Evolutionary conservation across 768 basidiomycete species (phyloP), one percentile per base, ranked within the genome.

Genomic region (Rhizopogon sp.): DNA sequence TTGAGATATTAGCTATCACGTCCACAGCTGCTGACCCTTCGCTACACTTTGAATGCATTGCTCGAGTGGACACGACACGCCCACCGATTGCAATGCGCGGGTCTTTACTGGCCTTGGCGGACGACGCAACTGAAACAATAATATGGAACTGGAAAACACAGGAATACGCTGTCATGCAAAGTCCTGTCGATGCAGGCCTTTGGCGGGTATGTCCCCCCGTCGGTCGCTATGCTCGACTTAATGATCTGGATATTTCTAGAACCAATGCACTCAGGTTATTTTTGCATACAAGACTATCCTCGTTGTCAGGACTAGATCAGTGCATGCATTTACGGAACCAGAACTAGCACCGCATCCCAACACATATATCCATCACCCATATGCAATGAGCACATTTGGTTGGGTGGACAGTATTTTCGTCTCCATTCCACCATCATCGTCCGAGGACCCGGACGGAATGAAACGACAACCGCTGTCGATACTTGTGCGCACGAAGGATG

Each of bases 361-460:
- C 3, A 52, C 55, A 25, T 25, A 25, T 3, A 54, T 70, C 0
- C 75, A 79, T 52, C 51, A 61, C 1, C 71, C 78, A 0, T 63
- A 75, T 39, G 77, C 75, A 1, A 62, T 60, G 2, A 76, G 81
- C 58, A 79, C 81, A 3, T 86, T 85, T 59, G 85, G 85, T 14
- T 87, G 85, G 85, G 77, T 85, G 13, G 86, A 87, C 52, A 80
- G 81, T 7, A 73, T 83, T 39, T 76, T 76, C 2, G 74, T 80
- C 2, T 58, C 71, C 1, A 58, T 66, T 54, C 43, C 47, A 16
- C 52, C 59, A 10, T 25, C 50, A 17, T 33, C 41, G 1, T 46
- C 50, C 5, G 31, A 35, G 31, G 37, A 5, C n/a, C 42, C 56
- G 17, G 37, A n/a, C 5, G 9, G 35, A 25, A 35, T 47, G 20